Conservation (phyloP, 345 rosid genomes). For the Murraya koenigii region DNA sequence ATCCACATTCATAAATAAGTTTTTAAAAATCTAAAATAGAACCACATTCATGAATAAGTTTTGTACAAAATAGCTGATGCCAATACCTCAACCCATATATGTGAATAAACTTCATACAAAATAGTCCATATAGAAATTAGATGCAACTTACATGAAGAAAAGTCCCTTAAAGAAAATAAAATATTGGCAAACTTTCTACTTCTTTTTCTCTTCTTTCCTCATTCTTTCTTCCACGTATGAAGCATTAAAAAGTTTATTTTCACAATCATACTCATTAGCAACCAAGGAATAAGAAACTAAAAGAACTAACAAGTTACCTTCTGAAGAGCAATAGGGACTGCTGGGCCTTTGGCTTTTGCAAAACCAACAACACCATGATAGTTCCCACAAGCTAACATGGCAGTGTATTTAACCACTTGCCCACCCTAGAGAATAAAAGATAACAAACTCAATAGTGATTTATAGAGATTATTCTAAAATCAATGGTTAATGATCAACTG, state of each 20-base stretch:
- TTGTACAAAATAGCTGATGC: not conserved
- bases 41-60: not conserved
- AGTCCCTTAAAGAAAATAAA: not conserved
- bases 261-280: not conserved
- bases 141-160: not conserved
- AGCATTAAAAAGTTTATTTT: not conserved
- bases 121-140: not conserved
- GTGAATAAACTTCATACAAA: not conserved
- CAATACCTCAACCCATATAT: not conserved
- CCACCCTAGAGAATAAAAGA: constrained; percentile 54
- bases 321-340: constrained; percentile 75
- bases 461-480: not conserved
- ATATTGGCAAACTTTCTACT: not conserved
- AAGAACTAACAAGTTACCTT: constrained; percentile 48
- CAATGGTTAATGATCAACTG: constrained; percentile 4
- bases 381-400: constrained; percentile 85
- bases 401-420: constrained; percentile 75
- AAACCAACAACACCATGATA: constrained; percentile 85
- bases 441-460: constrained; percentile 11
- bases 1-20: not conserved
- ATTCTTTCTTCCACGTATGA: not conserved
- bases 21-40: not conserved
- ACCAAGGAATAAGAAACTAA: not conserved
- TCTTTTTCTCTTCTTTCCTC: not conserved
- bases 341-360: constrained; percentile 87